Conservation (phyloP, 1,284 basidiomycete species). For the Gymnopus androsaceus region DNA sequence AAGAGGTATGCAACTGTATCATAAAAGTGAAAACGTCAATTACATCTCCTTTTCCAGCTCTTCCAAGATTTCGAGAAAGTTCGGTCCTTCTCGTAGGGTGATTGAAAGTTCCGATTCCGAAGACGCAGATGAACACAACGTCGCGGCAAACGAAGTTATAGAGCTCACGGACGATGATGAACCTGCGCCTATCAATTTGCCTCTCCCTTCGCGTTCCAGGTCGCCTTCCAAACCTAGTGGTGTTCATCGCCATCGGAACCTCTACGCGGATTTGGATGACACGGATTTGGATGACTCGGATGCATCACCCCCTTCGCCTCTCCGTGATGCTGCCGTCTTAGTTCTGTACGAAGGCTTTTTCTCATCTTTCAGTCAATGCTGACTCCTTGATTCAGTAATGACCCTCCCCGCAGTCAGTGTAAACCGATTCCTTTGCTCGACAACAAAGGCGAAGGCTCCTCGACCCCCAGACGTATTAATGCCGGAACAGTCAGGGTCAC, state of each 20-base stretch:
- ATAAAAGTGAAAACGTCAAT: background rate
- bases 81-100: conserved; percentile 29
- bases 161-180: conserved; percentile 4
- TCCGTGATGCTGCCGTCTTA: conserved; percentile 43
- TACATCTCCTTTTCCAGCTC: background rate
- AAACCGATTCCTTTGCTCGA: conserved; percentile 8
- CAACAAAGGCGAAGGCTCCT: background rate
- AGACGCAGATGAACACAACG: conserved; percentile 15
- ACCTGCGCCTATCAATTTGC: background rate
- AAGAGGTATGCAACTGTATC: background rate
- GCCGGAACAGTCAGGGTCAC: background rate
- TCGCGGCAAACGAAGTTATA: conserved; percentile 3
- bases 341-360: conserved; percentile 40
- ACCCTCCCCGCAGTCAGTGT: conserved; percentile 1
- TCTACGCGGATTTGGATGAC: conserved; percentile 31
- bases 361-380: background rate
- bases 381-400: background rate
- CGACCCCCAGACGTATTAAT: background rate
- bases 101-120: conserved; percentile 41
- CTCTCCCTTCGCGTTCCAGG: background rate
- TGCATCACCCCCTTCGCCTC: background rate
- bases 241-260: background rate
- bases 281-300: conserved; percentile 31
- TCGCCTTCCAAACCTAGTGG: background rate
- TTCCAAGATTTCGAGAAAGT: conserved; percentile 14